Conservation (phyloP, 257 asterid genomes). For the Anisodus acutangulus region DNA sequence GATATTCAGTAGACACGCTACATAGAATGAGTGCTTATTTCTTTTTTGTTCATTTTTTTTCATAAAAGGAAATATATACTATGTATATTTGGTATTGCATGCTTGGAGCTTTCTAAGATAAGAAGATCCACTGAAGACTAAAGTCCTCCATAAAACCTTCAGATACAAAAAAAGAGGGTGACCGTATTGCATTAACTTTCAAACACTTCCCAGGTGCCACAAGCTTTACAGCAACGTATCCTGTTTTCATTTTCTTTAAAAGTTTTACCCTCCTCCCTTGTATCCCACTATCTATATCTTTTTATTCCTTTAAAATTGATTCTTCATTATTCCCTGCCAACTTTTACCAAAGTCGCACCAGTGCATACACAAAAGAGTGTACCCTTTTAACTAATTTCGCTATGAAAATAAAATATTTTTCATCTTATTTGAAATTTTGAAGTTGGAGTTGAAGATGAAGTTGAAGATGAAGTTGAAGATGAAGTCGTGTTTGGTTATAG, state of each 20-base stretch:
- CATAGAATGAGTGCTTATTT: neutral
- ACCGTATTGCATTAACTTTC: neutral
- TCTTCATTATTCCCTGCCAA: neutral
- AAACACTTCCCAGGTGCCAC: neutral
- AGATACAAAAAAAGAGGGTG: neutral
- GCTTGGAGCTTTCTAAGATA: neutral
- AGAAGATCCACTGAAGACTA: neutral
- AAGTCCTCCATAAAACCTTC: neutral
- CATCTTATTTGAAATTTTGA: too few relatives aligned
- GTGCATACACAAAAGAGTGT: neutral
- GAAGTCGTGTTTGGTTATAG: too few relatives aligned
- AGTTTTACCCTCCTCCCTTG: neutral
- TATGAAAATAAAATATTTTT: neutral
- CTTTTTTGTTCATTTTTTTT: neutral
- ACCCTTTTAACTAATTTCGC: neutral
- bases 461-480: too few relatives aligned
- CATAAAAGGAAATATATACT: neutral
- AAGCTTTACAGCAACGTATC: neutral
- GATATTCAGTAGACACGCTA: neutral
- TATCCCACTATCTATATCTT: neutral
- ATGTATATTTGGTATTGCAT: neutral
- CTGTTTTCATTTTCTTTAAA: neutral
- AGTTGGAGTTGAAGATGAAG: too few relatives aligned
- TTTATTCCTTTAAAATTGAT: slow-evolving; percentile 1
- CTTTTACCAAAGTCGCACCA: slow-evolving; percentile 4